Percentiles rank a stretch among this genome's conserved stretches.
phyloP scores from a whole-genome alignment of 2,329 filamentous ascomycete species.

The Talaromyces piceae region DNA sequence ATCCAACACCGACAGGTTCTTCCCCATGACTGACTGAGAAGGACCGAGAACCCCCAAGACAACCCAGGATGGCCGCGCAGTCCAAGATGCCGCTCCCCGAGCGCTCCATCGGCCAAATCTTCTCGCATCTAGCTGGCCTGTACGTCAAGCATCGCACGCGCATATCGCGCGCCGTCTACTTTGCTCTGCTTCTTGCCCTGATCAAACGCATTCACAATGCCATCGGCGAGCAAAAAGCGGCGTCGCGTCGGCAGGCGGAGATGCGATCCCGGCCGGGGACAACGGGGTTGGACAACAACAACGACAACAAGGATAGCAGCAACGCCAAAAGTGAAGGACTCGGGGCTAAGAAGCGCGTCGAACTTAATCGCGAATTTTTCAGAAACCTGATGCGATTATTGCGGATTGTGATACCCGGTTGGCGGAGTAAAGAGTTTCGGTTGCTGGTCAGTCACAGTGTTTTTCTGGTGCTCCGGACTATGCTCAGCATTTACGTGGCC shows the following conservation, averaged over 20 bases:
- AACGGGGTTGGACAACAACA: slow-evolving; percentile 27
- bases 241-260: slow-evolving; percentile 61
- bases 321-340: slow-evolving; percentile 13
- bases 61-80: slow-evolving; percentile 61
- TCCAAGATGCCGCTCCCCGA: slow-evolving; percentile 64
- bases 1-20: background rate
- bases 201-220: slow-evolving; percentile 84
- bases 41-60: too few relatives aligned
- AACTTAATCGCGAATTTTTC: slow-evolving; percentile 83
- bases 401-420: slow-evolving; percentile 82
- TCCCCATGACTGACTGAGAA: background rate
- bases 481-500: slow-evolving; percentile 92
- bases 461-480: slow-evolving; percentile 80
- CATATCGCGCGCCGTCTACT: slow-evolving; percentile 76
- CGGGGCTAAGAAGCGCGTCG: slow-evolving; percentile 59
- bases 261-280: slow-evolving; percentile 47
- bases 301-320: slow-evolving; percentile 20
- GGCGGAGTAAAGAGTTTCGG: slow-evolving; percentile 79
- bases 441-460: slow-evolving; percentile 85
- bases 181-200: slow-evolving; percentile 72
- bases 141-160: slow-evolving; percentile 74
- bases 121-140: slow-evolving; percentile 60
- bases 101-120: slow-evolving; percentile 56
- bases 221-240: slow-evolving; percentile 85
- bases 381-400: slow-evolving; percentile 69